phyloP scores from a whole-genome alignment of 257 asterid species.

The Mitragyna speciosa region DNA sequence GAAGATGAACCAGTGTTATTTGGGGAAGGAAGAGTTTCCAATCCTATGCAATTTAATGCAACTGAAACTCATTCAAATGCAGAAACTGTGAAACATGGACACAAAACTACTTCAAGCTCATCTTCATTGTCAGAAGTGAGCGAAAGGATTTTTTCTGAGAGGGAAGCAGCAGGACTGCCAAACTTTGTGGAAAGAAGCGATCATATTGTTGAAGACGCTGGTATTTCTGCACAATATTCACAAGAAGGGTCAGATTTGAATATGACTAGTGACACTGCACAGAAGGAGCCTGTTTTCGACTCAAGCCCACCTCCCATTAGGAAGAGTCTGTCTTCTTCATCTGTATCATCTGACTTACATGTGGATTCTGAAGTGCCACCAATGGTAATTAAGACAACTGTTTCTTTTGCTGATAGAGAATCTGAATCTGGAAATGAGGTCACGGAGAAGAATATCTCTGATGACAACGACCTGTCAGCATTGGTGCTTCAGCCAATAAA shows the following conservation, averaged over 20 bases:
- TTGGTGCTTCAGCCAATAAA: constrained; percentile 22
- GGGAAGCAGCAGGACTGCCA: constrained; percentile 43
- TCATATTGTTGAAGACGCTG: constrained; percentile 32
- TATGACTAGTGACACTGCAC: constrained; percentile 26
- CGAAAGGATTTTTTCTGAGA: constrained; percentile 31
- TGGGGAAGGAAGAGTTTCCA: constrained; percentile 16
- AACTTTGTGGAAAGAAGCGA: constrained; percentile 32
- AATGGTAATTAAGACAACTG: constrained; percentile 35
- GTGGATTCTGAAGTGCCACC: constrained; percentile 44
- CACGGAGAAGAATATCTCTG: constrained; percentile 22
- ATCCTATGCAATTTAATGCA: constrained; percentile 17
- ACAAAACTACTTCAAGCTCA: constrained; percentile 54
- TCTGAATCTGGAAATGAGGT: constrained; percentile 29
- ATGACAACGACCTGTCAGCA: constrained; percentile 27
- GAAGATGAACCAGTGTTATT: constrained; percentile 11
- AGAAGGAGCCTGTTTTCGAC: constrained; percentile 62
- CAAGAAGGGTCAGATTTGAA: constrained; percentile 33
- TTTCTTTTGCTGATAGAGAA: constrained; percentile 40
- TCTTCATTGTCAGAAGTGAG: constrained; percentile 65
- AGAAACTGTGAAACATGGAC: constrained; percentile 23
- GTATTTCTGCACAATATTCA: constrained; percentile 32
- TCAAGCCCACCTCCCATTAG: constrained; percentile 47
- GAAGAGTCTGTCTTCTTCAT: constrained; percentile 44
- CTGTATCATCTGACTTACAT: constrained; percentile 45
- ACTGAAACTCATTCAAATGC: constrained; percentile 18